Evolutionary conservation across 2,329 filamentous ascomycete genomes (phyloP).

Genomic region (Aspergillus sp.): DNA sequence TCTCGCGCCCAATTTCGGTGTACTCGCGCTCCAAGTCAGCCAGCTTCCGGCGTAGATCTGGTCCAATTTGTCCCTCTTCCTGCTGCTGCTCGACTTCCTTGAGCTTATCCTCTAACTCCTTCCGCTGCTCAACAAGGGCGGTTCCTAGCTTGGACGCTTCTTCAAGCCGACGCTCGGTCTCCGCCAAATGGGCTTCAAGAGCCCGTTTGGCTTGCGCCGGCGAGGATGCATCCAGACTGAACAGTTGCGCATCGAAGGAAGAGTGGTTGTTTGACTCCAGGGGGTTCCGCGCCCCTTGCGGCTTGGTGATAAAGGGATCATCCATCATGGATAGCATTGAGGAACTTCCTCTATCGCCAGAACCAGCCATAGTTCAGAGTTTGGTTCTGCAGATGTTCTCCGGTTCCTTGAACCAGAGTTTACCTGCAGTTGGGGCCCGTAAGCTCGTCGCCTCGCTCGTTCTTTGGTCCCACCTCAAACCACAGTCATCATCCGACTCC

Average conservation of each 20-base stretch:
- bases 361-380: slow-evolving; percentile 16
- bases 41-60: slow-evolving; percentile 81
- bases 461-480: slow-evolving; percentile 28
- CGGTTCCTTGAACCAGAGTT: slow-evolving; percentile 26
- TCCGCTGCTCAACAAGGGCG: slow-evolving; percentile 83
- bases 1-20: slow-evolving; percentile 89
- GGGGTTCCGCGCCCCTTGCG: slow-evolving; percentile 48
- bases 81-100: slow-evolving; percentile 81
- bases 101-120: slow-evolving; percentile 78
- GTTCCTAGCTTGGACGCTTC: slow-evolving; percentile 90
- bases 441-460: slow-evolving; percentile 30
- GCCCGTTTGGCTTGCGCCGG: slow-evolving; percentile 86
- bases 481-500: slow-evolving; percentile 36
- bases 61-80: slow-evolving; percentile 75
- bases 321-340: slow-evolving; percentile 39
- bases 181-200: slow-evolving; percentile 86
- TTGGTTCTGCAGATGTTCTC: slow-evolving; percentile 19
- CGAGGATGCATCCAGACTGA: slow-evolving; percentile 79
- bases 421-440: slow-evolving; percentile 28
- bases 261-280: slow-evolving; percentile 71
- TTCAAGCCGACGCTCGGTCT: slow-evolving; percentile 88
- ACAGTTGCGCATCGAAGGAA: slow-evolving; percentile 78
- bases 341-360: slow-evolving; percentile 22
- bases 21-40: slow-evolving; percentile 91
- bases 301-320: slow-evolving; percentile 63